These are phyloP conservation scores for Vaccinium vitisidaea DNA, from an alignment of 148 eudicot species.

Conservation along the genomic window DNA sequence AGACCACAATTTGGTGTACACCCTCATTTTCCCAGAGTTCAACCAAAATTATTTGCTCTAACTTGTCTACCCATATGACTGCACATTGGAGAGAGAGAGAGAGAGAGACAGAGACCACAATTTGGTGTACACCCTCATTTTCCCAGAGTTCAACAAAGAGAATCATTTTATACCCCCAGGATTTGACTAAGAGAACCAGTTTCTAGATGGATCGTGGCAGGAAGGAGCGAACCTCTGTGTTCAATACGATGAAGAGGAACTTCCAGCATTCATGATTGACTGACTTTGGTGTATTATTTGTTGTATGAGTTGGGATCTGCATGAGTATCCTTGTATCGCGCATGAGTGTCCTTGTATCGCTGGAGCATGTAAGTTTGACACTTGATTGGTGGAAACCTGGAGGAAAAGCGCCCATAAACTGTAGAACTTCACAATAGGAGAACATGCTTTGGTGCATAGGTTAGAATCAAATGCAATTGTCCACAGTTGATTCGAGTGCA, in stretches of 20 bases:
- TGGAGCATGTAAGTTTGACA: conserved; percentile 65
- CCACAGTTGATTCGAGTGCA: background rate
- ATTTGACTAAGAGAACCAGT: background rate
- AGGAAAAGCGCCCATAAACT: background rate
- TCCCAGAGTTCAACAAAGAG: too few species aligned
- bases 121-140: too few species aligned
- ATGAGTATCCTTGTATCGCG: conserved; percentile 62
- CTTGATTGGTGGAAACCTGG: conserved; percentile 76
- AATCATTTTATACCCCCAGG: background rate
- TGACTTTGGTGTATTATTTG: conserved; percentile 6
- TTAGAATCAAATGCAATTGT: background rate
- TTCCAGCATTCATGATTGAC: background rate
- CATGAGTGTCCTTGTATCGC: conserved; percentile 78
- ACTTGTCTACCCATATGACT: background rate
- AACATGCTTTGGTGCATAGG: background rate
- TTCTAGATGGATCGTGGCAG: background rate
- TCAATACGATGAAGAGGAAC: background rate
- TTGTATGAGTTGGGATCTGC: conserved; percentile 49
- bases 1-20: too few species aligned
- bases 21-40: too few species aligned
- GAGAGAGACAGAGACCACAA: too few species aligned
- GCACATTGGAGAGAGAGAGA: too few species aligned
- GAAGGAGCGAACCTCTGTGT: background rate
- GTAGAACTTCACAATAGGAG: background rate
- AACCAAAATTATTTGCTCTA: background rate